A percentile compares a stretch with the other conserved stretches of the same genome.
These are phyloP conservation scores for Cladosporium colombiae DNA, from an alignment of 2,329 filamentous ascomycete species.

Conservation along the genomic window DNA sequence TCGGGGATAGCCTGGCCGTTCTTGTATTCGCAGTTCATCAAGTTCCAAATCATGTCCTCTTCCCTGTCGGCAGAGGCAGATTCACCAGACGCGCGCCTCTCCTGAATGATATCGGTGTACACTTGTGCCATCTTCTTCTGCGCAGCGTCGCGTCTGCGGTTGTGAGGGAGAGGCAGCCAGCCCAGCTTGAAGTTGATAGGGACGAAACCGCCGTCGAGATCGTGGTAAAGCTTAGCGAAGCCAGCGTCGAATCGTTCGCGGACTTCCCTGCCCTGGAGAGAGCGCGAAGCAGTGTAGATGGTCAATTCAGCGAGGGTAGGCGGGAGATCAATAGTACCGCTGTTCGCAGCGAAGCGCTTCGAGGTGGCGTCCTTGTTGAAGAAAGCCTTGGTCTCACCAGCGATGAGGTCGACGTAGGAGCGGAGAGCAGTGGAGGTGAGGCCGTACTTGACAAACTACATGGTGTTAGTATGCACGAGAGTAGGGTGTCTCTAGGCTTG, in stretches of 20 bases:
- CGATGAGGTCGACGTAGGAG: constrained; percentile 77
- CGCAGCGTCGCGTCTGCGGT: constrained; percentile 76
- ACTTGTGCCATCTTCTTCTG: constrained; percentile 78
- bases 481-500: neutral
- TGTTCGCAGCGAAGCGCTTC: constrained; percentile 37
- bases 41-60: constrained; percentile 84
- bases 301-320: constrained; percentile 82
- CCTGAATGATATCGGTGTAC: constrained; percentile 79
- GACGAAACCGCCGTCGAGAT: constrained; percentile 86
- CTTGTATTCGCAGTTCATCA: constrained; percentile 86
- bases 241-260: constrained; percentile 76
- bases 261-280: constrained; percentile 81
- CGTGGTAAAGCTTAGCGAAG: constrained; percentile 81
- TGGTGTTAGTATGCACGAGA: constrained; percentile 20
- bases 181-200: constrained; percentile 89
- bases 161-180: constrained; percentile 87
- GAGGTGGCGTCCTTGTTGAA: constrained; percentile 62
- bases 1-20: constrained; percentile 77
- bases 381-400: constrained; percentile 71
- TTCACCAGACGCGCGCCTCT: constrained; percentile 60
- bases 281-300: constrained; percentile 84
- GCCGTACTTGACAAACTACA: constrained; percentile 76
- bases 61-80: constrained; percentile 39
- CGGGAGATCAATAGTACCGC: constrained; percentile 69
- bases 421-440: constrained; percentile 74